Percentiles rank a stretch among this genome's conserved stretches.
phyloP scores from a whole-genome alignment of 2,329 filamentous ascomycete genomes.

The Sclerotinia glacialis region DNA sequence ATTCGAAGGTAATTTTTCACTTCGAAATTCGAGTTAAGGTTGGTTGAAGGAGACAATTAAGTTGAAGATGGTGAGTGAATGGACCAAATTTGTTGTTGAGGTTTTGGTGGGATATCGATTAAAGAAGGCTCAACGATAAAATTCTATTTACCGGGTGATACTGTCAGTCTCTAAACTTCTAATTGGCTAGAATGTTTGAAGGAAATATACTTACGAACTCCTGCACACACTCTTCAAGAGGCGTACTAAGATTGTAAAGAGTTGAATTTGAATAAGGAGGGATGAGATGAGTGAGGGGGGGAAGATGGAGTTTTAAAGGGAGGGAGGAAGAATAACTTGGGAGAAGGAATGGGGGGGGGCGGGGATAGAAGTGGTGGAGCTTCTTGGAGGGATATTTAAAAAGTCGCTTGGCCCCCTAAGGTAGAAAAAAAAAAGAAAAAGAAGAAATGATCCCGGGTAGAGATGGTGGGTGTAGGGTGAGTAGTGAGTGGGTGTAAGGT shows the following conservation, averaged over 20 bases:
- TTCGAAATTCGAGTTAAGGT: conserved; percentile 5
- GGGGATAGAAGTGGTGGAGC: background rate
- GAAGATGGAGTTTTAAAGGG: background rate
- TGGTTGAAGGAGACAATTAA: background rate
- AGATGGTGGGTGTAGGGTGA: background rate
- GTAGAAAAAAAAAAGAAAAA: background rate
- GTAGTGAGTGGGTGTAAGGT: too few relatives aligned
- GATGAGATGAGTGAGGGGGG: background rate
- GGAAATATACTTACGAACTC: conserved; percentile 13
- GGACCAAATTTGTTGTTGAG: conserved; percentile 18
- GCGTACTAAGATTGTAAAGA: conserved; percentile 5
- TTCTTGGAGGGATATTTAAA: too few relatives aligned
- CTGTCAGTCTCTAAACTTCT: background rate
- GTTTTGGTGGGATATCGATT: conserved; percentile 7
- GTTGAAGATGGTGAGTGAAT: conserved; percentile 13
- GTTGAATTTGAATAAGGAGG: too few relatives aligned
- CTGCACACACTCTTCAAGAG: conserved; percentile 11
- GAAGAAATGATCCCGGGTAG: background rate
- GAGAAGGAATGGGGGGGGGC: background rate
- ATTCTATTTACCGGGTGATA: background rate
- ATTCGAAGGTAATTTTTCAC: background rate
- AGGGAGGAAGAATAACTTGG: background rate
- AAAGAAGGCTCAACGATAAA: conserved; percentile 16
- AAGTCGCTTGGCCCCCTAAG: background rate
- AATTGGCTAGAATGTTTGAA: background rate